phyloP scores from a whole-genome alignment of 2,329 filamentous ascomycete species.

The Penicillium hesseltinei region DNA sequence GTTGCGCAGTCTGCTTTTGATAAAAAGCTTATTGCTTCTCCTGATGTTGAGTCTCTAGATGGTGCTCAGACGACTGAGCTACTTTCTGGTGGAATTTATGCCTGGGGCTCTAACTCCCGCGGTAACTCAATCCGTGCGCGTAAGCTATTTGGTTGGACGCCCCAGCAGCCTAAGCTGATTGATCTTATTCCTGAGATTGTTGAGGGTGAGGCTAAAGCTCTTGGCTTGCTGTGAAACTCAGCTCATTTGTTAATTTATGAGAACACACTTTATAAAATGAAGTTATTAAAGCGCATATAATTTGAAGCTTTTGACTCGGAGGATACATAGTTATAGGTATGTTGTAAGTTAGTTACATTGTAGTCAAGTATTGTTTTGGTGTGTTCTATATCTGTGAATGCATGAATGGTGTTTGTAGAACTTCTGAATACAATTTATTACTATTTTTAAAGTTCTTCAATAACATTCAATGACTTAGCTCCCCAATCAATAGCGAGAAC shows the following conservation, averaged over 20 bases:
- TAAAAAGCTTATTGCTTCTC: constrained; percentile 51
- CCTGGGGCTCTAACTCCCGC: constrained; percentile 41
- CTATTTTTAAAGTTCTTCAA: neutral
- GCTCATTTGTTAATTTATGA: neutral
- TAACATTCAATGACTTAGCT: neutral
- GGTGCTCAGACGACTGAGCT: constrained; percentile 44
- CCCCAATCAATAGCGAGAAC: neutral
- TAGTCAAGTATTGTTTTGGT: neutral
- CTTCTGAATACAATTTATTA: neutral
- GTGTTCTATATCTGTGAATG: neutral
- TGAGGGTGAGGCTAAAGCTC: constrained; percentile 45
- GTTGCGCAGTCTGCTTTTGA: constrained; percentile 50
- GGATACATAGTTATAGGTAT: neutral
- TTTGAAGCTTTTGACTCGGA: too few relatives aligned
- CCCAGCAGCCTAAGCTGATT: constrained; percentile 47
- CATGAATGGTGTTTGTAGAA: neutral
- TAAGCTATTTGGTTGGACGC: constrained; percentile 41
- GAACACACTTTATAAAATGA: neutral
- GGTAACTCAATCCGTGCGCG: constrained; percentile 37
- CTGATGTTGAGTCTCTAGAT: constrained; percentile 38
- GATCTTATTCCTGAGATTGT: constrained; percentile 57
- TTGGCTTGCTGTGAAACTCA: constrained; percentile 29
- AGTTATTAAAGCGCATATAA: neutral
- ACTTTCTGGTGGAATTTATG: constrained; percentile 34
- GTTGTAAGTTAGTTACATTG: neutral